A percentile compares a stretch with the other conserved stretches of the same genome.
Evolutionary conservation across 2,329 filamentous ascomycete genomes (phyloP).

Genomic region (Colletotrichum destructivum): DNA sequence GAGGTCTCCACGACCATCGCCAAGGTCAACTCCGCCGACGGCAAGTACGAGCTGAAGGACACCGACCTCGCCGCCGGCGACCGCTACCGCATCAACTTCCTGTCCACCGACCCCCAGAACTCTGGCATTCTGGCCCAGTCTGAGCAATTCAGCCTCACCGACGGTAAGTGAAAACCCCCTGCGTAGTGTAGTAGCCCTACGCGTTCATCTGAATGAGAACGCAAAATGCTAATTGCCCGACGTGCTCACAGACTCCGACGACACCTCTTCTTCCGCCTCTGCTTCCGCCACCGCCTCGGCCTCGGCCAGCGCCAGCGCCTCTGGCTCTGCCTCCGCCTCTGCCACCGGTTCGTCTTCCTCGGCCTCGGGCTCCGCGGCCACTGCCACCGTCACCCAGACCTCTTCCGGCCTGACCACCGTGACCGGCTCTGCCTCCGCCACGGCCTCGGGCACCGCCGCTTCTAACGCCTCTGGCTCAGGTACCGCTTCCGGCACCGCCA

Average conservation of each 20-base stretch:
- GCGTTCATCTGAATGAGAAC: too few relatives aligned
- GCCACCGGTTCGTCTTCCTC: slow-evolving; percentile 29
- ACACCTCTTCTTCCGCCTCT: slow-evolving; percentile 19
- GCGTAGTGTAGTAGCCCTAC: too few relatives aligned
- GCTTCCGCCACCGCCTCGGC: slow-evolving; percentile 22
- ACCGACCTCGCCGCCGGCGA: slow-evolving; percentile 16
- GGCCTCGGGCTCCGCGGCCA: slow-evolving; percentile 7
- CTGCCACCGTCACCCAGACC: slow-evolving; percentile 26
- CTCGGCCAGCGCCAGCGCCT: slow-evolving; percentile 23
- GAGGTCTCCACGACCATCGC: slow-evolving; percentile 15
- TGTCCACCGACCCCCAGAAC: slow-evolving; percentile 37
- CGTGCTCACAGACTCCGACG: slow-evolving; percentile 6
- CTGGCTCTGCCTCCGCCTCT: slow-evolving; percentile 32
- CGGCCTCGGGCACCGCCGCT: slow-evolving; percentile 27
- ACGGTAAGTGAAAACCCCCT: slow-evolving; percentile 13
- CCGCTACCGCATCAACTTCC: slow-evolving; percentile 37
- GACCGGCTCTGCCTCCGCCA: slow-evolving; percentile 32
- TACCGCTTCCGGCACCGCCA: slow-evolving; percentile 29
- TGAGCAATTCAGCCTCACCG: slow-evolving; percentile 29
- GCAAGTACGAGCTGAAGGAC: slow-evolving; percentile 40
- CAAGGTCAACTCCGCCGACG: slow-evolving; percentile 37
- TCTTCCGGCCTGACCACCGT: slow-evolving; percentile 36
- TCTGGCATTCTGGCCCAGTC: slow-evolving; percentile 40
- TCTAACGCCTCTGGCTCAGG: slow-evolving; percentile 31
- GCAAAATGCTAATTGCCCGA: neutral